Evolutionary conservation across 306 rosid genomes (phyloP).

Genomic region (Neltuma alba): DNA sequence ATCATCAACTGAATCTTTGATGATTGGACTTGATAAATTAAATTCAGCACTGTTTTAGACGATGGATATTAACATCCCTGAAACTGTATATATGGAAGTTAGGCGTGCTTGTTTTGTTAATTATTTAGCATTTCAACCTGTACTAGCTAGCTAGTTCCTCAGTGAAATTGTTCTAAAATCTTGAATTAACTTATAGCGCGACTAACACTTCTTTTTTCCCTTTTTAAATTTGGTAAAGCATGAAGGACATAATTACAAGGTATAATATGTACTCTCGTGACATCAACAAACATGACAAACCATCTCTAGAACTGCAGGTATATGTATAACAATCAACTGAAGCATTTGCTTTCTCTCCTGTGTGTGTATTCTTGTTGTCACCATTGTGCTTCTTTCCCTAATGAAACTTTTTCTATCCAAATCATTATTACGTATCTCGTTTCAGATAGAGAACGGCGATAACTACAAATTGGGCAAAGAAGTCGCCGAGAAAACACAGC

Average conservation of each 20-base stretch:
- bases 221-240: not conserved
- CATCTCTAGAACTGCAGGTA: conserved; percentile 41
- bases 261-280: conserved; percentile 27
- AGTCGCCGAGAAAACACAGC: conserved; percentile 32
- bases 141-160: not conserved
- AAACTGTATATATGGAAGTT: not conserved
- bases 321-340: not conserved
- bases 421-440: not conserved
- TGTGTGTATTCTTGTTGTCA: not conserved
- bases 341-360: not conserved
- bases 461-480: conserved; percentile 32
- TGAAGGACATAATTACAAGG: conserved; percentile 34
- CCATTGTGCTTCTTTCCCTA: not conserved
- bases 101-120: not conserved
- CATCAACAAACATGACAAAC: conserved; percentile 28
- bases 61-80: not conserved
- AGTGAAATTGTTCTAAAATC: not conserved
- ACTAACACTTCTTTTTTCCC: not conserved
- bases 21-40: not conserved
- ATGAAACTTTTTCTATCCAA: not conserved
- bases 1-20: not conserved
- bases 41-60: not conserved
- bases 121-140: not conserved
- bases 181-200: not conserved
- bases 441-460: conserved; percentile 35